Evolutionary conservation across 441 rosid genomes (phyloP), one percentile per base, ranked within the genome.

Genomic region (Corymbia citriodora): DNA sequence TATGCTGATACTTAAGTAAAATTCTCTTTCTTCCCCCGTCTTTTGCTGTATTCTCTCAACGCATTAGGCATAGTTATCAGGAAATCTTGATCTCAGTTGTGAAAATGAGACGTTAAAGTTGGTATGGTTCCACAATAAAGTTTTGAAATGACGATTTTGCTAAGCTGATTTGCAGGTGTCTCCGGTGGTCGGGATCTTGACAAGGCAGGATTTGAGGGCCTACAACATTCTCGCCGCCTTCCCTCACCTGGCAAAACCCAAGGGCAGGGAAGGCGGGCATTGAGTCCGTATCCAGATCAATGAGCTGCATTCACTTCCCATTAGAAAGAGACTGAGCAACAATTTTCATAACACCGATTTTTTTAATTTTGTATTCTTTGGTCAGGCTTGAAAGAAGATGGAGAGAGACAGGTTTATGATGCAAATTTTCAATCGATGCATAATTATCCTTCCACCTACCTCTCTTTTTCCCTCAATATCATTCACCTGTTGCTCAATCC

Each of bases 131-230:
- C 70, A 36, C 40, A 36, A 33, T 4, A 10, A 87, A 36, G 40
- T 8, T 33, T 40, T 59, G 31, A 16, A 36, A 9, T 88, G 82
- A 23, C 19, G 19, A 36, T 65, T 81, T 63, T 25, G 11, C 90
- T 91, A 88, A 91, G 55, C 36, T 65, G 23, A 87, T 23, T 90
- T 90, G 93, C 93, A 96, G 99, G 94, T 90, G 81, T 92, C 96
- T 90, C 98, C 97, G 6, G 97, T 95, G 88, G 91, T 96, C 19
- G 98, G 99, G 53, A 94, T 98, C 92, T 92, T 97, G 95, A 96
- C 98, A 72, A 94, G 99, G 95, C 99, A 97, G 92, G 99, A 97
- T 89, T 55, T 70, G 63, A 79, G 83, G 61, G 95, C 97, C 27
- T 92, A 92, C 94, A 96, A 98, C 95, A 96, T 97, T 92, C 92